Base-by-base conservation (phyloP, 2,329 filamentous ascomycete species). In the Penicillium sp. region DNA sequence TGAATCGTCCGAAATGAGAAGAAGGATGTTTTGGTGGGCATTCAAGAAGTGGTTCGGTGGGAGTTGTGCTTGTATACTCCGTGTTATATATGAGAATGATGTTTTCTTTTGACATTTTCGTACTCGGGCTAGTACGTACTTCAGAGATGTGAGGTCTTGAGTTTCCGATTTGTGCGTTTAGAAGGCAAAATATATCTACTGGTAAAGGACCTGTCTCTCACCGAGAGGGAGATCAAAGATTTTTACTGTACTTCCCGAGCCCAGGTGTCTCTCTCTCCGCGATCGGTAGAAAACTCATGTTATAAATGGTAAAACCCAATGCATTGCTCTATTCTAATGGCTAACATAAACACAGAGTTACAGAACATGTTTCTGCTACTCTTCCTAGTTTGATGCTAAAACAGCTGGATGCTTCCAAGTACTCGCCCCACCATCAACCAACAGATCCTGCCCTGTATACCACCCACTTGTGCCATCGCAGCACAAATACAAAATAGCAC, bases 391-490 rank as follows among this genome's bases (percentile, higher is more conserved):
- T 45, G 21, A 26, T 38, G 44, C 44, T 42, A 59, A 51, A 46
- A 52, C 36, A 44, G 59, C 60, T 48, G 57, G 57, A 57, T 64
- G 61, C 47, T 64, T 64, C 61, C 61, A 64, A 34, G 51, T 56
- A 53, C 52, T 61, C 24, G 58, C 61, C 24, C 61, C 63, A 29
- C 63, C 63, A 43, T 65, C 60, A 24, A 64, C 59, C 34, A 62
- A 51, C 10, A 65, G 34, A 51, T 62, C 58, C 49, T 65, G 62
- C 12, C 60, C 61, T 23, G 62, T 65, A 23, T 59, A 56, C 49
- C 61, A 63, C 2, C 61, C 58, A 21, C 54, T 57, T 10, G 59
- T 52, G 16, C 42, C 46, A 47, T 42, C 45, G 38, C 55, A 55
- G 38, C 55, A 60, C 45, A 63, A 41, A 45, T 53, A 63, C 34